Evolutionary conservation across 371 early-diverging fungal genomes (phyloP), one percentile per base, ranked within the genome.

Genomic region (Funneliformis caledonium): DNA sequence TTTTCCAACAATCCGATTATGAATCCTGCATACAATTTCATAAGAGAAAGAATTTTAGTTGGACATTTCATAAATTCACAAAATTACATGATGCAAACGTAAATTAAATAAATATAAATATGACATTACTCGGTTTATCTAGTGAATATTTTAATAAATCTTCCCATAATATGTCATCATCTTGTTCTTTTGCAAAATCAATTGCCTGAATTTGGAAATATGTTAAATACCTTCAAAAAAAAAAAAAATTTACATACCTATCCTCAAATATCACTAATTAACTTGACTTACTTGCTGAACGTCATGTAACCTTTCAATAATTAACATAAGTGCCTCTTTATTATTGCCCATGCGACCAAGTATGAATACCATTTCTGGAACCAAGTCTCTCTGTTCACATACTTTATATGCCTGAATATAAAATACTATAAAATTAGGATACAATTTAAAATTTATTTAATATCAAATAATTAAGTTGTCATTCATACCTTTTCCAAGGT

Each of bases 261-360:
- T 26, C 26, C 19, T 42, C 10, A 37, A 37, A 37, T 37, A 37
- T 37, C 37, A 14, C 50, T 43, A 26, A 60, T 64, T 65, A 16
- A 52, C n/a, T 8, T 7, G 16, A 80, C 84, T 82, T 87, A 94
- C 96, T 84, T 91, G 86, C 82, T 96, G 92, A 7, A 98, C 96
- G 86, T 99, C 96, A 22, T 90, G 92, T 14, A 98, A 86, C 61
- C 94, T 88, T 52, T 93, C 92, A 65, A 98, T 96, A 77, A 99
- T 97, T 78, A 99, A 85, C 88, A 91, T 91, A 60, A 99, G 85
- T 0, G 99, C 98, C 68, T 91, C 88, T 80, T 96, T 94, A 84
- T 96, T 96, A 78, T 98, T 89, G 56, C 99, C 99, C 96, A 98
- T 97, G n/a, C 97, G 94, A 8, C 98, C 97, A 50, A 98, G 87